Conservation (phyloP, 108 stramenopile species). For the Pseudonitzschia multiseries region DNA sequence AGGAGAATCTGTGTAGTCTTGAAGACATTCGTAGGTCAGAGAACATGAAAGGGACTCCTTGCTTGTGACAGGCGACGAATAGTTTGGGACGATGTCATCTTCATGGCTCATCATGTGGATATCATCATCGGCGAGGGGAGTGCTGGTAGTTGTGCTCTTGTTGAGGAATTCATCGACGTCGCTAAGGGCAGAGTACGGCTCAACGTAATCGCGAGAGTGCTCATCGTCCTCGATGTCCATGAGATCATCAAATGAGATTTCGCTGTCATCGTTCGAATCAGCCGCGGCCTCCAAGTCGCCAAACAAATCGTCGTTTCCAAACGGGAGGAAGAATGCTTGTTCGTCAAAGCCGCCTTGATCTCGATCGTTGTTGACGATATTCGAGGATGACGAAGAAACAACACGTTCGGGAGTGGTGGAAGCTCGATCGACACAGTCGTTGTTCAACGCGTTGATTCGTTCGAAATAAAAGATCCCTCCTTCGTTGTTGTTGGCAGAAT, state of each 20-base stretch:
- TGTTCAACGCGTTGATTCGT: neutral
- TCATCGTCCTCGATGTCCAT: constrained; percentile 15
- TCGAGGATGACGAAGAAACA: neutral
- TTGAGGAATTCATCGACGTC: constrained; percentile 1
- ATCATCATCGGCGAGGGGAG: neutral
- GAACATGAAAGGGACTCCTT: neutral
- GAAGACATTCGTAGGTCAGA: neutral
- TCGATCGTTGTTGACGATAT: neutral
- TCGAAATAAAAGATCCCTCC: constrained; percentile 7
- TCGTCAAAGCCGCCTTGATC: neutral
- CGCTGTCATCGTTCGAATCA: constrained; percentile 8
- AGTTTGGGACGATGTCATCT: neutral
- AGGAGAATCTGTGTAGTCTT: neutral
- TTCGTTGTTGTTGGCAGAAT: neutral
- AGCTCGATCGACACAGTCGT: neutral
- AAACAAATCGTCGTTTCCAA: constrained; percentile 9
- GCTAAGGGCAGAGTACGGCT: neutral
- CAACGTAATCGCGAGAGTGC: neutral
- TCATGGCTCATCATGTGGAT: neutral
- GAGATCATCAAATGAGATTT: constrained; percentile 11
- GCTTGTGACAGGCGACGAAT: neutral
- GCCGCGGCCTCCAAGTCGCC: constrained; percentile 7
- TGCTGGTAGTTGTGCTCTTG: neutral
- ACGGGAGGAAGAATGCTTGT: neutral
- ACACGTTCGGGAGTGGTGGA: neutral